Percentiles rank a stretch among this genome's conserved stretches.
phyloP scores from a whole-genome alignment of 139 green algal species.

The Tetraselmis chui region DNA sequence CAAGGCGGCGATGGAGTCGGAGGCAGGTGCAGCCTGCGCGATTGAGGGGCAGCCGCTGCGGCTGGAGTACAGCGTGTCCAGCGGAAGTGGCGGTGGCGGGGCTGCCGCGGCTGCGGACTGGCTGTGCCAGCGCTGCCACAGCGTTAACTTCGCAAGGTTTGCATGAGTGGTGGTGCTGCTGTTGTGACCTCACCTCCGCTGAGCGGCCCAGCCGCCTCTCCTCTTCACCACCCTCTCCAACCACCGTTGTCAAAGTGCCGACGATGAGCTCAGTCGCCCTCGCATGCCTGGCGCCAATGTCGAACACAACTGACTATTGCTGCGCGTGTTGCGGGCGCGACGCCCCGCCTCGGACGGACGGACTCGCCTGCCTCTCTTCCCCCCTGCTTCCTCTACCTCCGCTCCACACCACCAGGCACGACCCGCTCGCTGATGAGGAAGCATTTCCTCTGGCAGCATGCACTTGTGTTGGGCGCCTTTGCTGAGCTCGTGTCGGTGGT shows the following conservation, averaged over 20 bases:
- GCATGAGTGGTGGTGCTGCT: background rate
- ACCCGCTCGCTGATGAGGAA: no score
- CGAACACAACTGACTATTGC: background rate
- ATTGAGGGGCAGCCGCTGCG: constrained; percentile 26
- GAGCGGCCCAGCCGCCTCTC: background rate
- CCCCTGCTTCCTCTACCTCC: background rate
- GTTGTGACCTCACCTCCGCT: background rate
- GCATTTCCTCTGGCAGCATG: no score
- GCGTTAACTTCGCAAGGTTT: constrained; percentile 67
- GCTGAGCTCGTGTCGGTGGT: no score
- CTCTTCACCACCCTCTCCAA: no score
- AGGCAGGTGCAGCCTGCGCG: constrained; percentile 8
- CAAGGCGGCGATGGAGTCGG: constrained; percentile 42
- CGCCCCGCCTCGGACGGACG: no score
- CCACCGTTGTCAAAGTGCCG: no score
- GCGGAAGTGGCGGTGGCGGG: no score
- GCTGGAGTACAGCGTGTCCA: constrained; percentile 38
- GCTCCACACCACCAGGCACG: background rate
- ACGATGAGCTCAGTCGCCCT: no score
- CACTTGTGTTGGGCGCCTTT: no score
- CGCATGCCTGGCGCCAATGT: background rate
- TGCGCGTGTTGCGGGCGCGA: background rate
- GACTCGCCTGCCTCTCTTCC: no score
- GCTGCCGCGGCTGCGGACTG: constrained; percentile 35
- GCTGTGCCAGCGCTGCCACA: constrained; percentile 57